phyloP scores from a whole-genome alignment of 139 green algal genomes.

The Desmodesmus armatus region DNA sequence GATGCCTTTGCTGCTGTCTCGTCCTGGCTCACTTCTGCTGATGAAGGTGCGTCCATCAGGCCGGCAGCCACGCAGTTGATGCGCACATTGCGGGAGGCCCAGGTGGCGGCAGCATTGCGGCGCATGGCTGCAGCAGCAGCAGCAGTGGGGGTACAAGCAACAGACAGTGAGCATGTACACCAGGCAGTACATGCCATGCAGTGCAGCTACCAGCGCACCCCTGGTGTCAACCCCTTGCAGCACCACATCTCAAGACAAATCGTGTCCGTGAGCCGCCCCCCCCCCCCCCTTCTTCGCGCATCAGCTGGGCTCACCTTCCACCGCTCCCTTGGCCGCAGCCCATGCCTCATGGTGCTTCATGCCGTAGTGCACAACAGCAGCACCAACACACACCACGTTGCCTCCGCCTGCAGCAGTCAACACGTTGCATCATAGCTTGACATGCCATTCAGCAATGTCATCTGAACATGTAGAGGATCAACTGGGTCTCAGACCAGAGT shows the following conservation, averaged over 20 bases:
- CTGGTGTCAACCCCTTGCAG: no score
- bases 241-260: no score
- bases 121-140: neutral
- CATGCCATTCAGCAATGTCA: neutral
- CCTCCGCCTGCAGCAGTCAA: neutral
- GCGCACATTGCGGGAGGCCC: slow-evolving; percentile 6
- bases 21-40: neutral
- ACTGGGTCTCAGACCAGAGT: neutral
- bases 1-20: neutral
- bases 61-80: slow-evolving; percentile 40
- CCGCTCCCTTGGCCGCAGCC: slow-evolving; percentile 25
- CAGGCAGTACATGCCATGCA: no score
- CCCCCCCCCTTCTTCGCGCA: no score
- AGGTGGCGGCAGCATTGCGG: slow-evolving; percentile 35
- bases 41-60: neutral
- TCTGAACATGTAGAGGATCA: neutral
- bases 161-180: no score
- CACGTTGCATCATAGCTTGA: neutral
- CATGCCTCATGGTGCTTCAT: slow-evolving; percentile 45
- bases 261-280: no score
- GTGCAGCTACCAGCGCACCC: no score
- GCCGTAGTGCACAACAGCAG: slow-evolving; percentile 27
- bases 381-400: slow-evolving; percentile 4
- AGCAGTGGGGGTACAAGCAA: neutral
- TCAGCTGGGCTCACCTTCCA: slow-evolving; percentile 37